Evolutionary conservation across 352 stramenopile species (phyloP), one percentile per base, ranked within the genome.

Genomic region (Phytophthora agathidicida): DNA sequence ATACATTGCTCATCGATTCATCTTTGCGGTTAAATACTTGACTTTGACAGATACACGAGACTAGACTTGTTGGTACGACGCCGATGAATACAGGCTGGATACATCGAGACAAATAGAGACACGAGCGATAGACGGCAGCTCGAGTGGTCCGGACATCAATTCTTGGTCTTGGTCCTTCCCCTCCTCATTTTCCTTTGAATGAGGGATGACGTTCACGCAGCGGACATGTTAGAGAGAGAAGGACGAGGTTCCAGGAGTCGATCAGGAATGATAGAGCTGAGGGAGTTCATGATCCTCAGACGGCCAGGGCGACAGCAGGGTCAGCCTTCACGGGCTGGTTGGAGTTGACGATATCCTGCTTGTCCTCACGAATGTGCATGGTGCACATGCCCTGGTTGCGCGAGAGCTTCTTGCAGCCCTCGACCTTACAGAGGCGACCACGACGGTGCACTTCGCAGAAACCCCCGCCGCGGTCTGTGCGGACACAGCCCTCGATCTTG

Each of bases 351-450:
- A 8, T 36, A 28, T 81, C 65, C 50, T 93, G 84, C 76, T 93
- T 93, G 38, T 91, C 84, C 58, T 92, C 80, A 35, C 86, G 86
- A 42, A 95, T 90, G 71, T 95, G 86, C 82, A 93, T 89, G n/a
- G 86, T 95, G 71, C 86, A 95, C 75, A 93, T 90, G 50, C 86
- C 86, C 60, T 95, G 79, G 71, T 93, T 95, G 19, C 85, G 85
- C 11, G 83, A 88, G 11, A 95, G 76, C 60, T 95, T 95, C 73
- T 95, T 95, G 73, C 86, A 95, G 28, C 82, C 86, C 32, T 93
- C 79, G 35, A 93, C 68, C 64, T 93, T 93, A 39, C 86, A 95
- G 5, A 93, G 75, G 11, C 80, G 81, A 19, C 83, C 84, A 41
- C 83, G 82, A 35, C 86, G 84, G 69, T 95, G 86, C 33, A 94